Percentiles rank a stretch among this genome's conserved stretches.
These are phyloP conservation scores for Eucalyptus marginata DNA, from an alignment of 345 rosid genomes.

Conservation along the genomic window DNA sequence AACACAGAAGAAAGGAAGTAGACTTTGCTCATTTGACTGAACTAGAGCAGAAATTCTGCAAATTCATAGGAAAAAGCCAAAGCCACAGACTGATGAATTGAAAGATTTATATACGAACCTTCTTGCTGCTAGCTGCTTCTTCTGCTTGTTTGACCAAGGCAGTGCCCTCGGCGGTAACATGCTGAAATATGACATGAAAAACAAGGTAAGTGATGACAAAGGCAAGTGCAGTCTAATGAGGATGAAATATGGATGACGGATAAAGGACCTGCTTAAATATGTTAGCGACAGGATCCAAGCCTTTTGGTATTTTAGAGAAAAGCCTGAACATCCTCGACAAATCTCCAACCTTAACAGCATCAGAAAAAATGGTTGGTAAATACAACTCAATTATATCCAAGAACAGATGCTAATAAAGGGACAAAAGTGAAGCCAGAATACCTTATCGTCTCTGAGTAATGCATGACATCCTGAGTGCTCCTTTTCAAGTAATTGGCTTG, in stretches of 20 bases:
- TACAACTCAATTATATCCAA: background rate
- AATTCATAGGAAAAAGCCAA: background rate
- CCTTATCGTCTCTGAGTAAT: conserved; percentile 91
- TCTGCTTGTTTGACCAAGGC: conserved; percentile 88
- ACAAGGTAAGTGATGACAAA: background rate
- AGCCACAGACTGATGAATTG: background rate
- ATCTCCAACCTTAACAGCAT: conserved; percentile 55
- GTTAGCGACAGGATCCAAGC: conserved; percentile 79
- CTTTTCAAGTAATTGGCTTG: conserved; percentile 67
- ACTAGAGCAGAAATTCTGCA: background rate
- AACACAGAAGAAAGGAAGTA: background rate
- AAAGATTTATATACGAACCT: background rate
- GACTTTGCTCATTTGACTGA: background rate
- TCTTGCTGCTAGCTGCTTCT: conserved; percentile 75
- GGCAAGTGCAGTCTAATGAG: background rate
- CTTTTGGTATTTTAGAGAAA: conserved; percentile 52
- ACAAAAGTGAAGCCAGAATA: background rate
- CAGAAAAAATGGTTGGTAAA: background rate
- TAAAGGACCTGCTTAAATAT: conserved; percentile 76
- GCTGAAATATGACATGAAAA: conserved; percentile 27
- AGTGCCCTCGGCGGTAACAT: conserved; percentile 80
- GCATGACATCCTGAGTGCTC: conserved; percentile 89
- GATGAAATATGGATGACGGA: background rate
- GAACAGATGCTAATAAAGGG: background rate
- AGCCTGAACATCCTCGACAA: conserved; percentile 97